phyloP scores from a whole-genome alignment of 345 rosid genomes.

The Lepidium aucheri region DNA sequence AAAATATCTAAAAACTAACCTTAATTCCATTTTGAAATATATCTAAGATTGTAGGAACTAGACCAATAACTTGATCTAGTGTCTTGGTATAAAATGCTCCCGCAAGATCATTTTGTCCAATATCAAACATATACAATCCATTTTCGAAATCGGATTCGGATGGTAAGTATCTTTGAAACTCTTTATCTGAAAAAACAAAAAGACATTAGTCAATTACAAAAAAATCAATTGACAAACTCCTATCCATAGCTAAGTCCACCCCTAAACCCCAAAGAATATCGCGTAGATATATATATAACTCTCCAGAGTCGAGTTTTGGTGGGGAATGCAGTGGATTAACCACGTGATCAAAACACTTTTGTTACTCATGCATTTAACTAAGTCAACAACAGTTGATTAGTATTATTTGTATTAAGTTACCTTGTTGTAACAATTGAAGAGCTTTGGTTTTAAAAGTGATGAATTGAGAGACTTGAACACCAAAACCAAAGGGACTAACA shows the following conservation, averaged over 20 bases:
- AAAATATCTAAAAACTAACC: slow-evolving; percentile 11
- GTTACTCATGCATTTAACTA: neutral
- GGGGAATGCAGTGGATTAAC: too few relatives aligned
- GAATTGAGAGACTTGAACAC: slow-evolving; percentile 38
- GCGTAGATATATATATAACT: too few relatives aligned
- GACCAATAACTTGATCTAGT: slow-evolving; percentile 30
- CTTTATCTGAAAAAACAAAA: slow-evolving; percentile 22
- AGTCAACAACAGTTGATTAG: neutral
- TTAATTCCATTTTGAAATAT: slow-evolving; percentile 29
- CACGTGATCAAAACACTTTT: too few relatives aligned
- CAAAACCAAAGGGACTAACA: slow-evolving; percentile 25
- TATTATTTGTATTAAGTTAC: slow-evolving; percentile 2
- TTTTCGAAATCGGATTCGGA: slow-evolving; percentile 26
- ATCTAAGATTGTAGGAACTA: slow-evolving; percentile 37
- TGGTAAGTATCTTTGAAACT: slow-evolving; percentile 32
- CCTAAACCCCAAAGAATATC: too few relatives aligned
- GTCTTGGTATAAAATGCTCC: slow-evolving; percentile 28
- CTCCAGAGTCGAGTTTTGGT: too few relatives aligned
- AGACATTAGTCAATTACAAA: too few relatives aligned
- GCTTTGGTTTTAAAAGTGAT: slow-evolving; percentile 35
- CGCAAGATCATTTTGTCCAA: slow-evolving; percentile 55
- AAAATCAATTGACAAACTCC: too few relatives aligned
- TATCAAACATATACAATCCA: slow-evolving; percentile 52
- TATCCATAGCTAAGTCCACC: too few relatives aligned
- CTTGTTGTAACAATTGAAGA: slow-evolving; percentile 31